Evolutionary conservation across 2,329 filamentous ascomycete species (phyloP), one percentile per base, ranked within the genome.

Genomic region (Penicillium sp.): DNA sequence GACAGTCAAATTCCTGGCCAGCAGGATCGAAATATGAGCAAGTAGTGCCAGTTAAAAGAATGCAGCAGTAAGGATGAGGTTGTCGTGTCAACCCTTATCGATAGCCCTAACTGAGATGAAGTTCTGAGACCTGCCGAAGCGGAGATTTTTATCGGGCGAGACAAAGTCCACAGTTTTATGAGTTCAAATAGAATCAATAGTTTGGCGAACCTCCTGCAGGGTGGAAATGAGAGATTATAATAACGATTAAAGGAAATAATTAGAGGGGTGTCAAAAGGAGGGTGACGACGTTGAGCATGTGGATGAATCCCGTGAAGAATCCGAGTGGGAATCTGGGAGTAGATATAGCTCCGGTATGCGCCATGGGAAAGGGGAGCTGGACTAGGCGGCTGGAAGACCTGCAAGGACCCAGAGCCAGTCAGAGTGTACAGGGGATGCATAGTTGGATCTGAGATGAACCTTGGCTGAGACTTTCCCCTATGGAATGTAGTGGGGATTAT

Each of bases 31-130:
- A 58, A 65, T 47, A 50, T 55, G 56, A 62, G 51, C 57, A 62
- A 62, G 59, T 56, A 56, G 59, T 61, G 53, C 29, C 37, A 27
- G 27, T 50, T 33, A 48, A 56, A 57, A 68, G 67, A 72, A 72
- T 70, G 68, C 61, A 61, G 64, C 63, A 55, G 63, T 60, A 66
- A 70, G 67, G 67, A 71, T 72, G 62, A 65, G 67, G 70, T 73
- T 72, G 70, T 72, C 70, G 68, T 69, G 70, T 73, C 69, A 72
- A 73, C 69, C 62, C 56, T 68, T 68, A 68, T 68, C 67, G 64
- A 66, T 67, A 67, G 63, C 64, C 64, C 64, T 67, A 66, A 67
- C 63, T 62, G 63, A 43, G 50, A 58, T 50, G 35, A 35, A 55
- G 37, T 50, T 50, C 47, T 66, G 64, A 67, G 57, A 67, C 64